phyloP scores from a whole-genome alignment of 345 rosid genomes.

The Eucalyptus microcorys region DNA sequence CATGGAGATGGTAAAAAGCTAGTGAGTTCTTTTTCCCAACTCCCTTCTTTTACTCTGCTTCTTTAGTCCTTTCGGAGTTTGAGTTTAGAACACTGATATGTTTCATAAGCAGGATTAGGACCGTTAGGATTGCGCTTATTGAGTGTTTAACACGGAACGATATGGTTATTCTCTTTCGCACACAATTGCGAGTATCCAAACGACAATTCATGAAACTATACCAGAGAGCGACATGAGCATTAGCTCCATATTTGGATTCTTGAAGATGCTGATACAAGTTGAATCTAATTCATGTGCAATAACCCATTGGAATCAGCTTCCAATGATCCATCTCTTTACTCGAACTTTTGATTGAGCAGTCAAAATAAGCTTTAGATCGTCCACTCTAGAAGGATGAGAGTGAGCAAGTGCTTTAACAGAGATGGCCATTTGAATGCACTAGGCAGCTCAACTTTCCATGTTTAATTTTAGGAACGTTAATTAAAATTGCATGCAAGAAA shows the following conservation, averaged over 20 bases:
- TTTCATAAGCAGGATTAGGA: not conserved
- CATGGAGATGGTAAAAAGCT: not conserved
- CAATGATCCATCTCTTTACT: not conserved
- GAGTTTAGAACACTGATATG: not conserved
- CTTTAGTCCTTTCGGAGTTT: not conserved
- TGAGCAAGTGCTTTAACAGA: not conserved
- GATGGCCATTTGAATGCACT: not conserved
- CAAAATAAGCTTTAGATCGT: not conserved
- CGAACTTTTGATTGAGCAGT: not conserved
- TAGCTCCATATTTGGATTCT: not conserved
- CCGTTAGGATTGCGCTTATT: not conserved
- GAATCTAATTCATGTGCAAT: not conserved
- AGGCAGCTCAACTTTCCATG: not conserved
- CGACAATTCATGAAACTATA: not conserved
- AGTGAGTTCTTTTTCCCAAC: not conserved
- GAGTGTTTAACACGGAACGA: not conserved
- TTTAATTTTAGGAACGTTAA: not conserved
- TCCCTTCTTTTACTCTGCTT: not conserved
- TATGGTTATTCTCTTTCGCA: not conserved
- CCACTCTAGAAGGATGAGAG: not conserved
- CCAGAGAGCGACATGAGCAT: not conserved
- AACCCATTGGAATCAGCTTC: not conserved
- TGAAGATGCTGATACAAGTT: not conserved
- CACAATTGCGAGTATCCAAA: not conserved
- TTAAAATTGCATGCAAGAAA: not conserved